Conservation (phyloP, 345 rosid genomes). For the Populus alba region DNA sequence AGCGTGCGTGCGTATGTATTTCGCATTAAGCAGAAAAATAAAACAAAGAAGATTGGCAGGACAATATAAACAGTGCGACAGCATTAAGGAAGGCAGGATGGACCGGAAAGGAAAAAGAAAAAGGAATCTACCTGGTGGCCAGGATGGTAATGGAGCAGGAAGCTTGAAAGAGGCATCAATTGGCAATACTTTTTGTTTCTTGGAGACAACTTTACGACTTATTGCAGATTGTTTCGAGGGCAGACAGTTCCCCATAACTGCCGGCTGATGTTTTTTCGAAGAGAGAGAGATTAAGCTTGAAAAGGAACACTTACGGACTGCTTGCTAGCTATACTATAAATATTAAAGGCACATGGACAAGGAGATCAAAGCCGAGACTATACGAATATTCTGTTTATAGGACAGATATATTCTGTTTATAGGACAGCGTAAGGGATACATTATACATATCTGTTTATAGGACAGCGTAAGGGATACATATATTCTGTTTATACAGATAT, state of each 20-base stretch:
- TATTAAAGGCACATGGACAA: background rate
- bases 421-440: background rate
- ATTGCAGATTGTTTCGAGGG: background rate
- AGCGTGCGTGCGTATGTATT: too few relatives aligned
- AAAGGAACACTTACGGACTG: background rate
- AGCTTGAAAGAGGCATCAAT: constrained; percentile 29
- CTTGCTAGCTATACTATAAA: background rate
- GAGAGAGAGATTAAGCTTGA: background rate
- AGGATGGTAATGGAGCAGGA: constrained; percentile 39
- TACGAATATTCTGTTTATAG: background rate
- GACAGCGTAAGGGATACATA: background rate
- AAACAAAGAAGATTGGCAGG: too few relatives aligned
- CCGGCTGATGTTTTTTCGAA: background rate
- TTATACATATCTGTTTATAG: too few relatives aligned
- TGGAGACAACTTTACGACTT: constrained; percentile 5
- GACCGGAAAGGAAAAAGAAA: background rate
- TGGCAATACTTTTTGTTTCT: constrained; percentile 19
- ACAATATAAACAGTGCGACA: background rate
- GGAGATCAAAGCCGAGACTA: background rate
- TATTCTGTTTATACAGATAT: too few relatives aligned
- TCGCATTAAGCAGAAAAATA: too few relatives aligned
- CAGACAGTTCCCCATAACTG: constrained; percentile 25
- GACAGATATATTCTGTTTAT: background rate
- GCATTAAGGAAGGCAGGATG: background rate
- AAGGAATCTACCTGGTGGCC: constrained; percentile 30